Percentiles rank a stretch among this genome's conserved stretches.
Conservation (phyloP, 2,329 filamentous ascomycete species). For the Alternaria arborescens region DNA sequence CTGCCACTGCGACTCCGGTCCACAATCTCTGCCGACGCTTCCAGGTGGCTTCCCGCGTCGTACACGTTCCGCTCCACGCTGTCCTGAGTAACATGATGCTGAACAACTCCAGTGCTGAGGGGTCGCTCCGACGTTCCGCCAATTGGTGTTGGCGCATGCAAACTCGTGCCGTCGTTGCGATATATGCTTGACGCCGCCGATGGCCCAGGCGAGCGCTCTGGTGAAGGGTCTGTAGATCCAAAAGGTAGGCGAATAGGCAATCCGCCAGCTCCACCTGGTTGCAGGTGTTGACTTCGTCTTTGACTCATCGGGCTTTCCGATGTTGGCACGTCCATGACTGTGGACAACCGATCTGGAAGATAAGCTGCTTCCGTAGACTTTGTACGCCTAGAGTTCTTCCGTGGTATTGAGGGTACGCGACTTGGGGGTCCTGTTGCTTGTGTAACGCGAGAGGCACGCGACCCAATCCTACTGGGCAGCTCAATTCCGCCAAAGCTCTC, state of each 20-base stretch:
- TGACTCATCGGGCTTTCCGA: constrained; percentile 22
- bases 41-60: constrained; percentile 43
- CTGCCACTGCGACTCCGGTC: constrained; percentile 47
- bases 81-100: constrained; percentile 50
- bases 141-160: constrained; percentile 30
- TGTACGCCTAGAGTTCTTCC: constrained; percentile 71
- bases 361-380: constrained; percentile 40
- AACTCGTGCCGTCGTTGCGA: constrained; percentile 29
- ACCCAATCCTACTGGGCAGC: constrained; percentile 69
- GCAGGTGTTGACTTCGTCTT: constrained; percentile 33
- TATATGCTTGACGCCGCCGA: constrained; percentile 49
- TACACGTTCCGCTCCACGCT: constrained; percentile 47
- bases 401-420: constrained; percentile 63
- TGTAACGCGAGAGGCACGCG: constrained; percentile 60
- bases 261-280: constrained; percentile 36
- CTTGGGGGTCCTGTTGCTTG: constrained; percentile 27
- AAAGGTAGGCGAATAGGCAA: constrained; percentile 48
- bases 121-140: constrained; percentile 35
- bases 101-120: constrained; percentile 50
- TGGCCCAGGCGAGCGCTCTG: constrained; percentile 45
- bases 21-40: constrained; percentile 49
- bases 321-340: constrained; percentile 34
- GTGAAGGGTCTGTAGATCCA: constrained; percentile 47
- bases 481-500: constrained; percentile 68
- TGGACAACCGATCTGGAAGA: constrained; percentile 40